Base-by-base conservation (phyloP, 495 filamentous ascomycete genomes). In the Aspergillus baeticus region DNA sequence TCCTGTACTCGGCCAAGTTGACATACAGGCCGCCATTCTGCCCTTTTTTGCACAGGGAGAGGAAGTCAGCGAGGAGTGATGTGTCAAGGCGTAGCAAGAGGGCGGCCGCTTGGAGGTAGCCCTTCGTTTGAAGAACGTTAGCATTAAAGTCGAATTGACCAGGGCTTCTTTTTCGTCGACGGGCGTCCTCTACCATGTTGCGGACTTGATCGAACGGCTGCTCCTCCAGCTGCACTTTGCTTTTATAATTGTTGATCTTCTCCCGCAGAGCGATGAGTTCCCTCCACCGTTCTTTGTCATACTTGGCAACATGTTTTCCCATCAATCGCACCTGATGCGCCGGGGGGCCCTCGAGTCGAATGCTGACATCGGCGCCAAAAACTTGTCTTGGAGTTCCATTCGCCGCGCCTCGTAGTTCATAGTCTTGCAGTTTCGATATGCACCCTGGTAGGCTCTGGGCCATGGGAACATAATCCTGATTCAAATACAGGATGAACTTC, bases 201-300 rank as follows among this genome's bases (percentile, higher is more conserved):
- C 76, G 72, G 3, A 89, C 82, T n/a, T 75, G 75, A 37, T 75
- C 74, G 57, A 84, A 84, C 1, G 86, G 87, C 49, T 90, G 84
- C 69, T 88, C 86, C 42, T 82, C 74, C 62, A 74, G 60, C 36
- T 68, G 60, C 14, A 84, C 80, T 38, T 76, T 54, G 13, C 63
- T 46, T 7, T 74, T 60, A 62, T 82, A 87, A 13, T 20, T 51
- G 3, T 55, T 64, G 38, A 85, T 71, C 10, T 71, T 22, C 2
- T 55, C 50, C 59, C 78, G 77, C 21, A 85, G 67, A 14, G 36
- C 42, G 1, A 76, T 23, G 3, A 77, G 65, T 3, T 63, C 58
- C 3, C 68, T 63, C 61, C 82, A 85, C 49, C 81, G 64, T 10
- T 36, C 18, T 17, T 34, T 44, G 21, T 35, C 45, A 51, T 20